Evolutionary conservation across 805 yeast genomes (phyloP), one percentile per base, ranked within the genome.

Genomic region (Monosporozyma aquatica): DNA sequence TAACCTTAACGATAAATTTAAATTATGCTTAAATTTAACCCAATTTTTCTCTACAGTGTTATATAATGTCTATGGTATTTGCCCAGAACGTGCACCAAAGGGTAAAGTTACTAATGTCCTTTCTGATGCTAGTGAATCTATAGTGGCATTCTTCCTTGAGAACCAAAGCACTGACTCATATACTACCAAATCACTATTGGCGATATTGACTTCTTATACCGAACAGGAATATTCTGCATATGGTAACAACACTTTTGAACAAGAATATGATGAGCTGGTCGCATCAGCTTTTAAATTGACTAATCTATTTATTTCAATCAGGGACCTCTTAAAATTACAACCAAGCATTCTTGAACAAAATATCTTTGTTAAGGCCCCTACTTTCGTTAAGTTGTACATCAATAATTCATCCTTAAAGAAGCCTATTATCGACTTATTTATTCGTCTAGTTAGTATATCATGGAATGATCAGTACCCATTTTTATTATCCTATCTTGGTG

Each of bases 401-500:
- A 18, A 20, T 6, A 22, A 40, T 3, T 67, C 65, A n/a, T 50
- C 62, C 0, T 64, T 80, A 44, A 74, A 86, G 45, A 59, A 62
- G 25, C 65, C 66, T 9, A 66, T 85, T 1, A 61, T 85, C 26
- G 71, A 71, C 32, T 56, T 87, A 28, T 59, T 86, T 14, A 73
- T 80, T 4, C 66, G 72, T 4, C 58, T 84, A 33, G 77, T 83
- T 1, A 68, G 67, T 34, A 78, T 78, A 0, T 62, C 66, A 2
- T 77, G 84, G 80, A 67, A 68, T 6, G 64, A 65, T 4, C 78
- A 75, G 22, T 74, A 80, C 26, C 95, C 95, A 3, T 87, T 95
- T 1, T 64, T 90, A 38, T 67, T 90, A 30, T 83, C 97, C 0
- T 86, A 86, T 56, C 64, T 90, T 42, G 92, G 95, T 4, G 67